Percentiles rank a stretch among this genome's conserved stretches.
Conservation (phyloP, 208 protist species). For the Trypanosoma mega region DNA sequence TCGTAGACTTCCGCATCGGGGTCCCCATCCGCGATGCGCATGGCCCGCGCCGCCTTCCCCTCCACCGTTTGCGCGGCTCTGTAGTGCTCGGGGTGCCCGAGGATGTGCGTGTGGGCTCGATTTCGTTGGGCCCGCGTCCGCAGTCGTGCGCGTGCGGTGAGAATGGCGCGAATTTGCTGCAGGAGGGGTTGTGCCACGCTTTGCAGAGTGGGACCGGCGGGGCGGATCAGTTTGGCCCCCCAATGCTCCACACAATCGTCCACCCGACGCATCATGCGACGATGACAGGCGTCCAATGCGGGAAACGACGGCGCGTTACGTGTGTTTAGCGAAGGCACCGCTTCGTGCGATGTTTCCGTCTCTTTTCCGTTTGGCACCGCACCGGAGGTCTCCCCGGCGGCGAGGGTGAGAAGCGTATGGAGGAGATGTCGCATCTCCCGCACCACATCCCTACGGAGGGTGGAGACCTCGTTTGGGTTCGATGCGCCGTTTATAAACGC, state of each 20-base stretch:
- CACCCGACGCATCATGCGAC: slow-evolving; percentile 39
- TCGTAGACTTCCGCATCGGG: slow-evolving; percentile 81
- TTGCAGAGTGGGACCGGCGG: slow-evolving; percentile 60
- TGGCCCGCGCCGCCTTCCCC: slow-evolving; percentile 50
- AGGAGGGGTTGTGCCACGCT: slow-evolving; percentile 69
- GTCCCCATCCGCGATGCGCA: slow-evolving; percentile 75
- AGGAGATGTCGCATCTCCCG: too few species aligned
- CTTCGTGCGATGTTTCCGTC: too few species aligned
- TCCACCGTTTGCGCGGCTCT: slow-evolving; percentile 32
- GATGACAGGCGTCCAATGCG: slow-evolving; percentile 34
- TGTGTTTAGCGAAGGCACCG: too few species aligned
- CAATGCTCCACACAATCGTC: slow-evolving; percentile 65
- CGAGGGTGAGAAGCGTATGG: too few species aligned
- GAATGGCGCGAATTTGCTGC: slow-evolving; percentile 75
- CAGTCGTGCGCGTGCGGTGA: slow-evolving; percentile 51
- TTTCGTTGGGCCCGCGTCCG: slow-evolving; percentile 74
- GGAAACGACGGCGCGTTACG: slow-evolving; percentile 17
- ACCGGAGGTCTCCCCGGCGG: slow-evolving; percentile 16
- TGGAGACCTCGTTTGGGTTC: too few species aligned
- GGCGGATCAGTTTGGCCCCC: slow-evolving; percentile 64
- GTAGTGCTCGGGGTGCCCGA: slow-evolving; percentile 74
- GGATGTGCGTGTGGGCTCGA: slow-evolving; percentile 53
- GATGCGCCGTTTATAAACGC: slow-evolving; percentile 35
- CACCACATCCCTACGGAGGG: too few species aligned
- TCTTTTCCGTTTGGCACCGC: slow-evolving; percentile 18